Base-by-base conservation (phyloP, 2,329 filamentous ascomycete species). In the Aspergillus puulaauensis region DNA sequence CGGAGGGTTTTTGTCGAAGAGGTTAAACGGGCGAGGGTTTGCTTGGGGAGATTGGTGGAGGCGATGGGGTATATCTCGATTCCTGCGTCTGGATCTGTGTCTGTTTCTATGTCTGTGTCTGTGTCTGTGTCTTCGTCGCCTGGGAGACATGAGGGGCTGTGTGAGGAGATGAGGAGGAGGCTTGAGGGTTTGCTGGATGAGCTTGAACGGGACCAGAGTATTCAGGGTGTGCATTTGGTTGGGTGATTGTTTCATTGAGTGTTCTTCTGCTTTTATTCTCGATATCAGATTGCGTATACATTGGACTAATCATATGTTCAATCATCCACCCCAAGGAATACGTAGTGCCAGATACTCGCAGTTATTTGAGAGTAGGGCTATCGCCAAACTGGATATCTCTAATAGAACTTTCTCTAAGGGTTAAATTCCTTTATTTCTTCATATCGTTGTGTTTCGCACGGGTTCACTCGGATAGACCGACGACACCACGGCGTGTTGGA, bases 111-210 rank as follows among this genome's bases (percentile, higher is more conserved):
- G 19, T 19, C 48, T 14, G 3, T 37, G 12, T 50, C 47, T 19
- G 31, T 14, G 4, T 21, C 24, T 19, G 31, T 14, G 9, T 21
- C 24, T n/a, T 48, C 53, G n/a, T 47, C 33, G 4, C 9, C 51
- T 4, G 61, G 58, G n/a, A 43, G 58, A 4, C 52, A 61, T 21
- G 61, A 63, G 40, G 31, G 24, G 12, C 45, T 63, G 2, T 61
- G 56, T 17, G 59, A 57, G 53, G 59, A 57, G 46, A 61, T 61
- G 61, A 53, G 53, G 31, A 45, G 43, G 12, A 52, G 58, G 8
- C 11, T 62, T 21, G 55, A 60, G n/a, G 44, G 40, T 9, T 56
- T 62, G 52, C 40, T 54, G 27, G 49, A 46, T 3, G 52, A 46
- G 1, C 41, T 62, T 21, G 55, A 54, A 39, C 46, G 45, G 7